phyloP scores from a whole-genome alignment of 2,329 filamentous ascomycete genomes.

The Ceratocystis diversiconidia region DNA sequence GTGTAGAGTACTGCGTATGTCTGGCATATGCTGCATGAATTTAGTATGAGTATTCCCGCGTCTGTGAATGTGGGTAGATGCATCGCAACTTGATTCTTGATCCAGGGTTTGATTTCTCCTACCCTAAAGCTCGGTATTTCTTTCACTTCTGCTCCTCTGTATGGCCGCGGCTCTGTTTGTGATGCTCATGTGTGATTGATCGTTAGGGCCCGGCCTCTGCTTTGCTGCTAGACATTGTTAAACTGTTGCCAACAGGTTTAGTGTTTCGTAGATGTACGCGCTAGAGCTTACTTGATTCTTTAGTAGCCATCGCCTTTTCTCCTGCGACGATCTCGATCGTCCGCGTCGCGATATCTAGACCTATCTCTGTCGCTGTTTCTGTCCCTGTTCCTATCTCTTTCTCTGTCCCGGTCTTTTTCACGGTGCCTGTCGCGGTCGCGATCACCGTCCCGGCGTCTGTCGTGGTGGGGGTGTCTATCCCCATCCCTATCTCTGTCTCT shows the following conservation, averaged over 20 bases:
- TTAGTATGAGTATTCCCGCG: background rate
- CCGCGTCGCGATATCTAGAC: slow-evolving; percentile 15
- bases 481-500: slow-evolving; percentile 25
- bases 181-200: no score
- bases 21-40: no score
- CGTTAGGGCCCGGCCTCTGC: no score
- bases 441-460: slow-evolving; percentile 19
- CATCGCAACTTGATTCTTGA: background rate
- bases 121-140: background rate
- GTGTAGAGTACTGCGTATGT: no score
- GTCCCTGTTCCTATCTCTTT: slow-evolving; percentile 23
- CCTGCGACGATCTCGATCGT: slow-evolving; percentile 6
- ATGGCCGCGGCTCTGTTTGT: background rate
- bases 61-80: background rate
- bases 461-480: slow-evolving; percentile 21
- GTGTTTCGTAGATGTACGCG: no score
- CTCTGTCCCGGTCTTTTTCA: slow-evolving; percentile 24
- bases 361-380: slow-evolving; percentile 24
- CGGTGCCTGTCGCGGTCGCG: slow-evolving; percentile 23
- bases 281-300: background rate
- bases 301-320: slow-evolving; percentile 18
- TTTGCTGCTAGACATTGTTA: no score
- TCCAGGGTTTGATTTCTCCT: background rate
- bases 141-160: background rate
- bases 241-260: no score